Evolutionary conservation across 805 yeast species (phyloP), one percentile per base, ranked within the genome.

Genomic region (Candida loeiensis): DNA sequence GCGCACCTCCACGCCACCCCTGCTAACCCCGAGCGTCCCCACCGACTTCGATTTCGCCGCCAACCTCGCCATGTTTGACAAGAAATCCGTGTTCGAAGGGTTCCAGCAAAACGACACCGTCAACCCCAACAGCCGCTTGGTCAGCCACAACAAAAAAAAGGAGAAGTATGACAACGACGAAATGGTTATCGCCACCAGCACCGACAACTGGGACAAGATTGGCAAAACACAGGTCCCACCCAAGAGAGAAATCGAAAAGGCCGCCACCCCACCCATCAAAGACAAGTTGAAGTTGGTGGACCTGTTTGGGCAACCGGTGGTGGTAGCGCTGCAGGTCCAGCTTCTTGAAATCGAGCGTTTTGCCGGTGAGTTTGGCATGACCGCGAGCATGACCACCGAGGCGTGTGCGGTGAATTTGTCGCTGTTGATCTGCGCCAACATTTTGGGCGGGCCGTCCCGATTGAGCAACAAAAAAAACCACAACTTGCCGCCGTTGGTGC

Each of bases 21-120:
- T 34, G 30, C 39, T 9, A 41, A 48, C 22, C 16, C 45, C 9
- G 5, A 30, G 33, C 13, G 33, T 13, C 20, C 57, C 71, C 40
- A 73, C 68, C 16, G 96, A 88, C 47, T 90, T 90, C 61, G 96
- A 90, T 58, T 90, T 90, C 60, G 86, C 79, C 40, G 81, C 86
- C 11, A 86, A 85, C 55, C 70, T 90, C 46, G 82, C 82, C 17
- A 79, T 80, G 69, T 90, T 90, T 54, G 93, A 90, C 59, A 90
- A 90, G 59, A 67, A 72, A 43, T 71, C 80, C 4, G 91, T 89
- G 3, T 84, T 90, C 59, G 85, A 83, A 36, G 88, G 87, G 55
- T 74, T 90, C 53, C 79, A 78, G 37, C 71, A 71, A 45, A 64
- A 69, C 39, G 96, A 89, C 55, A 72, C 68, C 14, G 69, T 78